Base-by-base conservation (phyloP, 352 stramenopile genomes). In the Phytopythium ostracodes region DNA sequence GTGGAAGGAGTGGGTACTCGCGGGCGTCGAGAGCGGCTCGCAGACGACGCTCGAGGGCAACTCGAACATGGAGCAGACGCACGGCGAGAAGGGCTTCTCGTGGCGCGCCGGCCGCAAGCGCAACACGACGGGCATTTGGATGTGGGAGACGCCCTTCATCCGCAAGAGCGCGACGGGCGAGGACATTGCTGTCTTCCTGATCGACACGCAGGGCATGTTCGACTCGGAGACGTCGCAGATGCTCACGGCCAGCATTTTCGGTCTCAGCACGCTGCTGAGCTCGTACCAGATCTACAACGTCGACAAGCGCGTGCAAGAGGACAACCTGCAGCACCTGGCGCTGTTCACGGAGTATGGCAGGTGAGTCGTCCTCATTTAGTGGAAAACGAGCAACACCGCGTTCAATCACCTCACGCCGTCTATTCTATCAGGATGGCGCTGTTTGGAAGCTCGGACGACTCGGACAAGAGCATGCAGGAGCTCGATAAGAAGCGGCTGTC, bases 171-270 rank as follows among this genome's bases (percentile, higher is more conserved):
- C 80, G 27, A 82, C 76, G 24, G 86, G 84, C 46, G 87, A 96
- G 65, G 82, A 92, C 54, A 88, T 99, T 47, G 97, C 96, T 2
- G 87, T 99, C 20, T 88, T 99, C 29, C 58, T 99, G 11, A 98
- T 99, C 51, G 98, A 99, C 76, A 99, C 98, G 12, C 98, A 99
- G 76, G 98, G 98, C 46, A 99, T 99, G 95, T 99, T 99, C 77
- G 98, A 99, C 69, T 97, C 98, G 54, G 96, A 99, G 75, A 99
- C 97, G 35, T 98, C 94, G 54, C 98, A 99, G 86, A 96, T 97
- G 70, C 87, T 99, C 51, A 99, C 97, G 25, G 94, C 96, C 5
- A 98, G 89, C 65, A 99, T 99, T 75, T 99, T 99, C 78, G 98
- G 97, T 7, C 74, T 99, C 2, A 98, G 85, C 60, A 99, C 97